Evolutionary conservation across 116 monocot species (phyloP), one percentile per base, ranked within the genome.

Genomic region (Posidonia oceanica): DNA sequence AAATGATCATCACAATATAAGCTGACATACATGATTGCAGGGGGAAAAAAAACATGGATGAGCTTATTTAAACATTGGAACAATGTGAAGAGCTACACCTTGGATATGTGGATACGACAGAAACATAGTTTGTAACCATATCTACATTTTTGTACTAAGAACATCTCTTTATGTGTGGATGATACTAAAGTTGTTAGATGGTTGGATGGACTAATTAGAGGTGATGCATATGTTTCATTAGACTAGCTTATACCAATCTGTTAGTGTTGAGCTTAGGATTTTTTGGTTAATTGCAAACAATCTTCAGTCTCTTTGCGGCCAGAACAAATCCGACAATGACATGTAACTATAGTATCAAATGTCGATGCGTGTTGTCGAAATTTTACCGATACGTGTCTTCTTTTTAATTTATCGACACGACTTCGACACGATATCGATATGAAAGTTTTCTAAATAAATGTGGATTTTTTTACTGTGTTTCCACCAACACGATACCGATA

Each of bases 301-400:
- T 80, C 61, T 86, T 90, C 36, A 86, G 82, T 44, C 90, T 79
- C 77, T 90, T 90, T 17, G 90, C 86, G 0, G 86, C 82, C 78
- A 84, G 67, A 29, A 84, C 81, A 54, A 90, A 90, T 55, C 84
- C 86, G 2, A 75, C 63, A 41, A 90, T 84, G 17, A 90, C 90
- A 78, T 90, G 90, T 81, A 84, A 59, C 84, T 90, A n/a, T n/a
- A n/a, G n/a, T n/a, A n/a, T n/a, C n/a, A n/a, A n/a, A n/a, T n/a
- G n/a, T n/a, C n/a, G n/a, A n/a, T n/a, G n/a, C n/a, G n/a, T n/a
- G n/a, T n/a, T n/a, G n/a, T n/a, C n/a, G n/a, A n/a, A n/a, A n/a
- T n/a, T n/a, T n/a, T n/a, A n/a, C n/a, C n/a, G n/a, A n/a, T n/a
- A n/a, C n/a, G n/a, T n/a, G n/a, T n/a, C n/a, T n/a, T n/a, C n/a